phyloP scores from a whole-genome alignment of 768 basidiomycete genomes.

The Rhodocollybia butyracea region DNA sequence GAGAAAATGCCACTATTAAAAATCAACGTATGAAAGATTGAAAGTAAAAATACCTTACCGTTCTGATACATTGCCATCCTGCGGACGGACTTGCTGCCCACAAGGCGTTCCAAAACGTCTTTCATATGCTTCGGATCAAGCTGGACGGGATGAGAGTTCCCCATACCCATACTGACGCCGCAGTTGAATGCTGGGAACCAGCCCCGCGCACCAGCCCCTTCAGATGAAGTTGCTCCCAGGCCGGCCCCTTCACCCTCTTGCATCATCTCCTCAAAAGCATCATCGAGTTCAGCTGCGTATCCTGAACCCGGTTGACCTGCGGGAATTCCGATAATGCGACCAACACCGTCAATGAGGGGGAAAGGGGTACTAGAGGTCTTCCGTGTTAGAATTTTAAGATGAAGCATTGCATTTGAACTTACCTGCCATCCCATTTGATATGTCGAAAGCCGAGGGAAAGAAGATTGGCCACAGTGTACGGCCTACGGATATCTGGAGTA shows the following conservation, averaged over 20 bases:
- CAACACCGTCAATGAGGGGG: constrained; percentile 1
- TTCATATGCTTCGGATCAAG: background rate
- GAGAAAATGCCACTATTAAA: constrained; percentile 1
- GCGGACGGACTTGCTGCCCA: background rate
- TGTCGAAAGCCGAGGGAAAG: no score
- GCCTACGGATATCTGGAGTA: background rate
- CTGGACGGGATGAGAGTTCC: background rate
- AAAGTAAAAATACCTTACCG: no score
- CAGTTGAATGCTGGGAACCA: background rate
- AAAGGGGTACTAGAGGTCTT: no score
- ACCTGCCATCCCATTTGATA: background rate
- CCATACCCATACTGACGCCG: background rate
- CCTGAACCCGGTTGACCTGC: background rate
- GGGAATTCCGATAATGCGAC: constrained; percentile 10
- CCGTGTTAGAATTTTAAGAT: no score
- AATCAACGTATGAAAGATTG: no score
- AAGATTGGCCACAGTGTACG: background rate
- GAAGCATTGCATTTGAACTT: no score
- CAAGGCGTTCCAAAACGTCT: background rate
- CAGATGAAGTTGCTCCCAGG: background rate
- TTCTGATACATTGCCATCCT: background rate
- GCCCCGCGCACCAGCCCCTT: background rate
- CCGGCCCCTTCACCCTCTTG: background rate
- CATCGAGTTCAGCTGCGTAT: background rate
- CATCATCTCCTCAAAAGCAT: background rate